Base-by-base conservation (phyloP, 2,329 filamentous ascomycete species). In the Exophiala phaeomuriformis region DNA sequence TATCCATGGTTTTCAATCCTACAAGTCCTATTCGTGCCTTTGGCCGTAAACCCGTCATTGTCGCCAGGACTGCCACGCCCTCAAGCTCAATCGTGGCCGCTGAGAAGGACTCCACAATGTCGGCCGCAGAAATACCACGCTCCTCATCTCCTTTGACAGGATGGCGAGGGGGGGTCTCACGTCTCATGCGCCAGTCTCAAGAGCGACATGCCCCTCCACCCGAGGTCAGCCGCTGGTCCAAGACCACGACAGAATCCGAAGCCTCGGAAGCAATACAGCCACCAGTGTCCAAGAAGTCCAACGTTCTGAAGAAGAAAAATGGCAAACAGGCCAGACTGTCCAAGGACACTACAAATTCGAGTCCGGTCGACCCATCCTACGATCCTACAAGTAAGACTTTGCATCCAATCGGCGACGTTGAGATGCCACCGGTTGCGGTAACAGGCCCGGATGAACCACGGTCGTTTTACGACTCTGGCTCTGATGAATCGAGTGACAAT, bases 241-340 rank as follows among this genome's bases (percentile, higher is more conserved):
- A 53, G 44, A 59, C 57, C 3, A 59, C 54, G 10, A 59, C 57
- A 12, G 57, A 59, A 40, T 57, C 57, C n/a, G 57, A 59, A 45
- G 45, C 49, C 5, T 55, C 54, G 27, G 53, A 59, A 31, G 49
- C 49, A 7, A n/a, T 47, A 5, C 12, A 32, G 35, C 32, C 44
- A 36, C 45, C 36, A 5, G 31, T 39, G 5, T 27, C 53, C 27
- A 52, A 53, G 42, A 52, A 40, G 31, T 37, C 41, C 12, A 51
- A 44, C 12, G 49, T 56, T 5, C 47, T 53, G 10, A 54, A 52
- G 49, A 59, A 55, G 31, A 59, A 51, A 35, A 19, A 19, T 19
- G 42, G 9, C 2, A 55, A 55, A 30, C 43, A 41, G 39, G 39
- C 39, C 30, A 52, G 51, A 39, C 12, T 40, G 27, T 56, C 58